These are phyloP conservation scores for Plasmodium yoelii DNA, from an alignment of 169 alveolate species.

Conservation along the genomic window DNA sequence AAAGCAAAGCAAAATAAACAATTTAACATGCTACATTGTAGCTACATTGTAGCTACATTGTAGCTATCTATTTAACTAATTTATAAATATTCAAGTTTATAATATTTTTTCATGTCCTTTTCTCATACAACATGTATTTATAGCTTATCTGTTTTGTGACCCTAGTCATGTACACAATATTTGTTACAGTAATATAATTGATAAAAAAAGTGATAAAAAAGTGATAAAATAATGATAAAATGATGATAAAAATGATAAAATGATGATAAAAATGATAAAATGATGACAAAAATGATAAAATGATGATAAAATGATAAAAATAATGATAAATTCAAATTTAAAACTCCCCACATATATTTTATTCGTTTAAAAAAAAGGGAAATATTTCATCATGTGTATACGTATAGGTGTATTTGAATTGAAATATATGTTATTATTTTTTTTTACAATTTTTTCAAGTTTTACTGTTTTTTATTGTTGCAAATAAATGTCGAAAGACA, in stretches of 20 bases:
- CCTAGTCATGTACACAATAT: slow-evolving; percentile 64
- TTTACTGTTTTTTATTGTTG: slow-evolving; percentile 40
- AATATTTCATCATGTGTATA: not conserved
- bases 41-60: not conserved
- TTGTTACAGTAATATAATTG: slow-evolving; percentile 22
- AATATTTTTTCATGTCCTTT: not conserved
- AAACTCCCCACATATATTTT: not conserved
- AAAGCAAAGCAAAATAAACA: not conserved
- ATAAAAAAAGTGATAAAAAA: not conserved
- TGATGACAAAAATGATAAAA: no score
- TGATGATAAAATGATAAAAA: no score
- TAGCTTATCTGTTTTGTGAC: slow-evolving; percentile 56
- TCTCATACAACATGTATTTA: not conserved
- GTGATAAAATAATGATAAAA: no score
- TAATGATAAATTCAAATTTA: not conserved
- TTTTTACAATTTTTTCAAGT: slow-evolving; percentile 5
- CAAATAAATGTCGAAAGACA: slow-evolving; percentile 49
- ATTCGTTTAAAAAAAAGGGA: not conserved
- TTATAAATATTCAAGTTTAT: not conserved
- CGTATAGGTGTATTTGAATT: not conserved
- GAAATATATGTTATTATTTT: not conserved
- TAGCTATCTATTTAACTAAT: not conserved
- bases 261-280: no score
- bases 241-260: no score
- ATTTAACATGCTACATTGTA: not conserved